A percentile compares a stretch with the other conserved stretches of the same genome.
phyloP scores from a whole-genome alignment of 148 eudicot species.

The Rhododendron mucronatum region DNA sequence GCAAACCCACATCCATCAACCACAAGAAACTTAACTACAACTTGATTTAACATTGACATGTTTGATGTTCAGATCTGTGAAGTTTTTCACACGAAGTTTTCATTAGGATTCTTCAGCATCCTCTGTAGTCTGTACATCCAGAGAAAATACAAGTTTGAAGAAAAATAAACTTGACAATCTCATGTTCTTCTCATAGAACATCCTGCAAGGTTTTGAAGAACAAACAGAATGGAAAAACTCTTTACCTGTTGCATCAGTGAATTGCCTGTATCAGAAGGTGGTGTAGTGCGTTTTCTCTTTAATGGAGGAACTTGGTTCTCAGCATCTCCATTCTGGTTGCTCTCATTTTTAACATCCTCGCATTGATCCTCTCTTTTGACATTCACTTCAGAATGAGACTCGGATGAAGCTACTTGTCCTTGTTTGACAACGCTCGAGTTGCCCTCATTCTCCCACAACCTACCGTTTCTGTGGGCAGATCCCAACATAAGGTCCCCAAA shows the following conservation, averaged over 20 bases:
- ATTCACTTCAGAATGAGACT: conserved; percentile 31
- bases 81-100: background rate
- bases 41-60: background rate
- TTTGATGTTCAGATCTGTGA: background rate
- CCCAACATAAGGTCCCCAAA: conserved; percentile 94
- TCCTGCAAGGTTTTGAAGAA: background rate
- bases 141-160: background rate
- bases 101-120: background rate
- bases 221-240: background rate
- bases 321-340: conserved; percentile 34
- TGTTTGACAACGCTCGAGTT: conserved; percentile 27
- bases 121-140: background rate
- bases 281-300: conserved; percentile 44
- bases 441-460: conserved; percentile 24
- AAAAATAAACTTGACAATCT: background rate
- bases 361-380: conserved; percentile 25
- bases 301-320: conserved; percentile 46
- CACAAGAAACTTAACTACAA: background rate
- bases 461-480: conserved; percentile 34
- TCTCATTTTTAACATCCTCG: conserved; percentile 29
- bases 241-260: conserved; percentile 82
- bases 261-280: conserved; percentile 47
- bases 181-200: background rate
- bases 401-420: conserved; percentile 28
- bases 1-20: background rate